Evolutionary conservation across 805 yeast species (phyloP).

Genomic region (Wickerhamiella nectarea): DNA sequence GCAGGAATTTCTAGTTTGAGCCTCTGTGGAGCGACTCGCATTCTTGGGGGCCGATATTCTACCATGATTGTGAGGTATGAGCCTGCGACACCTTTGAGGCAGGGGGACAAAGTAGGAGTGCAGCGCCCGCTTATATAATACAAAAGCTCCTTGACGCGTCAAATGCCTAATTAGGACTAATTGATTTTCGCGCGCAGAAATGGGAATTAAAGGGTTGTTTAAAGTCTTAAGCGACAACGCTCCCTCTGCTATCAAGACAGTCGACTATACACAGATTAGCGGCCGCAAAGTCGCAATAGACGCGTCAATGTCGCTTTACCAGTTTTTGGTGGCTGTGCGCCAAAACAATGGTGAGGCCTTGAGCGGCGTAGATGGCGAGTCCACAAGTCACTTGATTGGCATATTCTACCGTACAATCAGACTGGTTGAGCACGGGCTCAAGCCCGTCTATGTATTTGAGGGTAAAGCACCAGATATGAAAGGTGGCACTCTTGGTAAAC

Average conservation of each 20-base stretch:
- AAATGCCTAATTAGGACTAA: too few relatives aligned
- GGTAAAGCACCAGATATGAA: constrained; percentile 95
- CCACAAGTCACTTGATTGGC: constrained; percentile 86
- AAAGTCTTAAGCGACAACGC: constrained; percentile 83
- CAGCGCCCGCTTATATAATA: too few relatives aligned
- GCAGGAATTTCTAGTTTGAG: constrained; percentile 3
- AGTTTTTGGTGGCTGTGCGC: constrained; percentile 88
- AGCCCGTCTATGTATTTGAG: constrained; percentile 93
- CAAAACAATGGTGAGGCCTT: constrained; percentile 94
- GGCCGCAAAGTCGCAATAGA: constrained; percentile 96
- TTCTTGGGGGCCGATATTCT: neutral
- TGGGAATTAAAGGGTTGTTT: constrained; percentile 45
- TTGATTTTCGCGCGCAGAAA: constrained; percentile 2
- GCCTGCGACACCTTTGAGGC: too few relatives aligned
- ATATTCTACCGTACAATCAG: constrained; percentile 88
- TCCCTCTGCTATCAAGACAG: constrained; percentile 61
- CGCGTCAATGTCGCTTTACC: constrained; percentile 85
- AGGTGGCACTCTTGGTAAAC: constrained; percentile 82
- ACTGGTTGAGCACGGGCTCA: constrained; percentile 82
- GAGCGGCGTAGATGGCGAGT: constrained; percentile 78
- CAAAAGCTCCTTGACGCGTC: too few relatives aligned
- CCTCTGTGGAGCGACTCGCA: neutral
- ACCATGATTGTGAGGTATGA: too few relatives aligned
- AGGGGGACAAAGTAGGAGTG: too few relatives aligned
- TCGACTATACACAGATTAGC: constrained; percentile 71